phyloP scores from a whole-genome alignment of 2,329 filamentous ascomycete species.

The Arthrobotrys musiformis region DNA sequence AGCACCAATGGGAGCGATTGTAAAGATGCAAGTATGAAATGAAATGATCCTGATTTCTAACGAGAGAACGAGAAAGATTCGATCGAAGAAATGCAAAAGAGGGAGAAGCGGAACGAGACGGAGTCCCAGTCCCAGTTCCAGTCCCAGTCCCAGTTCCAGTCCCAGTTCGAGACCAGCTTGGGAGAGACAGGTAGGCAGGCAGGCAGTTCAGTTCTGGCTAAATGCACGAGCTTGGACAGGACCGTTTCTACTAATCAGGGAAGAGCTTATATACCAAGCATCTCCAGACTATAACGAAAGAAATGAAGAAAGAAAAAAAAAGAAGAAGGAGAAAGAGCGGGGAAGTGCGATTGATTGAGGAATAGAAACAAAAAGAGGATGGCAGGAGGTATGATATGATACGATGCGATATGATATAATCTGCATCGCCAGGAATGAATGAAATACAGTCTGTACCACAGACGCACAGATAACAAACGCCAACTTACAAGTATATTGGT shows the following conservation, averaged over 20 bases:
- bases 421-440: no score
- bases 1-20: neutral
- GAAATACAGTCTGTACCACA: no score
- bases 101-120: constrained; percentile 44
- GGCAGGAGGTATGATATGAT: neutral
- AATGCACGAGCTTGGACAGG: no score
- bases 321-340: neutral
- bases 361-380: neutral
- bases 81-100: neutral
- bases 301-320: neutral
- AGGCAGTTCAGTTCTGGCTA: constrained; percentile 37
- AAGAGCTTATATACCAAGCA: neutral
- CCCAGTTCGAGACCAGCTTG: neutral
- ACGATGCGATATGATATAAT: neutral
- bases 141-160: no score
- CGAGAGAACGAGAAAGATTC: neutral
- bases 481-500: no score
- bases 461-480: no score
- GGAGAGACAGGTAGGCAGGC: neutral
- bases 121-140: no score
- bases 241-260: constrained; percentile 3
- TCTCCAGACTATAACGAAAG: neutral
- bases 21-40: no score
- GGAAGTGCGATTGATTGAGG: neutral
- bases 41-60: no score